Base-by-base conservation (phyloP, 345 rosid species). In the Hibiscus trionum region DNA sequence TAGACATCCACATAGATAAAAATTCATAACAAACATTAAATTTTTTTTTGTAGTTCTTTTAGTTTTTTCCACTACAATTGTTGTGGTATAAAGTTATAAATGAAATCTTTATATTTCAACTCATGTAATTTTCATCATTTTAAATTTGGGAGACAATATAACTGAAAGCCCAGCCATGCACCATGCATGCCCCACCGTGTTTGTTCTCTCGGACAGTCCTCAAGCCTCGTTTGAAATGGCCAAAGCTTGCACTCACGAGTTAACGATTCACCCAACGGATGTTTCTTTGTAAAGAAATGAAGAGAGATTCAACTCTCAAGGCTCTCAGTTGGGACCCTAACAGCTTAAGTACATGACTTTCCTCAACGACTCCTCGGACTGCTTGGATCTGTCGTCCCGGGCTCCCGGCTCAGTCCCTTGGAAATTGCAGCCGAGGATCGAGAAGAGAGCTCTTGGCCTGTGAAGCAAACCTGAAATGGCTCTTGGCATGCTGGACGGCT, bases 271-370 rank as follows among this genome's bases (percentile, higher is more conserved):
- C 33, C 15, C n/a, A 11, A 58, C 11, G 62, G 35, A 58, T 24
- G 35, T 26, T 58, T 24, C 33, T 24, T 58, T n/a, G 15, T 4
- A 12, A 24, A 6, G 16, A 58, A 4, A 58, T 24, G 60, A 4
- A n/a, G n/a, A n/a, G n/a, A n/a, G n/a, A n/a, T n/a, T n/a, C n/a
- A n/a, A n/a, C n/a, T n/a, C n/a, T n/a, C n/a, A n/a, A n/a, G n/a
- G n/a, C n/a, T n/a, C 2, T 78, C 42, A 76, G 60, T 70, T 77
- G 11, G 87, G 86, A 70, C 84, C 84, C 92, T 87, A 84, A 44
- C 86, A 76, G 73, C 90, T 86, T 78, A 86, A 76, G 77, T 81
- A 83, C 85, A 84, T 79, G 75, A 88, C 82, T 56, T 71, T 75
- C 72, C 24, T 57, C 79, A 2, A 66, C 0, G 89, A 82, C 74